These are phyloP conservation scores for Cryphonectria radicalis DNA, from an alignment of 2,329 filamentous ascomycete species.

Conservation along the genomic window DNA sequence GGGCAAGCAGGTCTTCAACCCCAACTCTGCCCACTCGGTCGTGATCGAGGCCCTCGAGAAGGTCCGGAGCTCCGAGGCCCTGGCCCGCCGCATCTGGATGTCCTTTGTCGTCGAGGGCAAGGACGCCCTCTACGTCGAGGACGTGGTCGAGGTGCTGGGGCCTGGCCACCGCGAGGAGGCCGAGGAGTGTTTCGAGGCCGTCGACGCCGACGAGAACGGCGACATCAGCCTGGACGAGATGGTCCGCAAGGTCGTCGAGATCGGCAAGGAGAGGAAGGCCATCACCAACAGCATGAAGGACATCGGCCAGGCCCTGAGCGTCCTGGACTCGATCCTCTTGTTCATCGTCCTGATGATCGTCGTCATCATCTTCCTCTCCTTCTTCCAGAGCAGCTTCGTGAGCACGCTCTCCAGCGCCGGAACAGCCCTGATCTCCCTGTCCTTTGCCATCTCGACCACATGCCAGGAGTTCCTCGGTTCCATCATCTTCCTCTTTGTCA, in stretches of 20 bases:
- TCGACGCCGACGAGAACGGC: constrained; percentile 89
- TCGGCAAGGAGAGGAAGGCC: constrained; percentile 84
- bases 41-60: constrained; percentile 90
- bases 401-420: constrained; percentile 88
- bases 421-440: constrained; percentile 90
- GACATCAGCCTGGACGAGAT: constrained; percentile 96
- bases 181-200: constrained; percentile 78
- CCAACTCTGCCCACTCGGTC: constrained; percentile 85
- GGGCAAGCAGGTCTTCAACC: constrained; percentile 93
- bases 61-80: constrained; percentile 80
- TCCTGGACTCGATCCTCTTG: constrained; percentile 84
- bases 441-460: constrained; percentile 92
- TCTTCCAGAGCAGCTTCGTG: constrained; percentile 84
- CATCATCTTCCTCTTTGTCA: constrained; percentile 98
- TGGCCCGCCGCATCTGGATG: constrained; percentile 96
- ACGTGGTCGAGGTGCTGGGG: constrained; percentile 87
- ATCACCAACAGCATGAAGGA: constrained; percentile 96
- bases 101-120: constrained; percentile 92
- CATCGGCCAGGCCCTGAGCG: constrained; percentile 90
- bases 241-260: constrained; percentile 82
- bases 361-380: constrained; percentile 85
- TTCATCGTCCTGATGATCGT: constrained; percentile 80
- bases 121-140: constrained; percentile 77
- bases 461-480: constrained; percentile 96
- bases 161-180: constrained; percentile 74